These are phyloP conservation scores for Suillus brevipes DNA, from an alignment of 768 basidiomycete genomes.

Conservation along the genomic window DNA sequence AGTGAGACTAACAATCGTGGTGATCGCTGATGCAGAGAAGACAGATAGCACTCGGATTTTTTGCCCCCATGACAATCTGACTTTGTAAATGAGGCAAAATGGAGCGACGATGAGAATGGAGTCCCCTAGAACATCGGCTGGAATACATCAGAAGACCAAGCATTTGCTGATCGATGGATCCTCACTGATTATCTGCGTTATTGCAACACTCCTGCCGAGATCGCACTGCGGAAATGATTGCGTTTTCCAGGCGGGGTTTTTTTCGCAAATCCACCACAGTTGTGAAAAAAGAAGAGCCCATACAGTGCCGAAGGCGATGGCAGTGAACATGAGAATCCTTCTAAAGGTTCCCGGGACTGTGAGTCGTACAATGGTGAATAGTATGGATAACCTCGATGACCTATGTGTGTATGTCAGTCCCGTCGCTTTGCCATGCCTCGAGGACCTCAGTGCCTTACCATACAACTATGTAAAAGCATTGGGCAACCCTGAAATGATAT, in stretches of 20 bases:
- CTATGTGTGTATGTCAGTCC: neutral
- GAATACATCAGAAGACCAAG: neutral
- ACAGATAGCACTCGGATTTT: slow-evolving; percentile 42
- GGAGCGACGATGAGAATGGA: slow-evolving; percentile 48
- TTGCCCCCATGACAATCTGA: slow-evolving; percentile 40
- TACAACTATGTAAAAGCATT: neutral
- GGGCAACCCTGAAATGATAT: neutral
- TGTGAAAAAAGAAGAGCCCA: neutral
- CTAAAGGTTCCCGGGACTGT: neutral
- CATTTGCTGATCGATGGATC: neutral
- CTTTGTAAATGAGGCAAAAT: slow-evolving; percentile 42
- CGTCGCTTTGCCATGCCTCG: neutral
- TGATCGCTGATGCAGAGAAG: slow-evolving; percentile 56
- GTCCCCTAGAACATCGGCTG: slow-evolving; percentile 54
- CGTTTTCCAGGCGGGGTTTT: neutral
- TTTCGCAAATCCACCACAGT: neutral
- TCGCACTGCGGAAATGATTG: neutral
- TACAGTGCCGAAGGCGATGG: neutral
- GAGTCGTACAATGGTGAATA: neutral
- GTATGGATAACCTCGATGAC: neutral
- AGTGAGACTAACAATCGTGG: slow-evolving; percentile 44
- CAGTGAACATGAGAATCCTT: neutral
- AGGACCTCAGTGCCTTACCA: neutral
- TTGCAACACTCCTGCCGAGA: neutral
- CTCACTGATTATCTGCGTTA: neutral